A percentile compares a stretch with the other conserved stretches of the same genome.
Conservation (phyloP, 805 yeast species). For the Pichia exigua region DNA sequence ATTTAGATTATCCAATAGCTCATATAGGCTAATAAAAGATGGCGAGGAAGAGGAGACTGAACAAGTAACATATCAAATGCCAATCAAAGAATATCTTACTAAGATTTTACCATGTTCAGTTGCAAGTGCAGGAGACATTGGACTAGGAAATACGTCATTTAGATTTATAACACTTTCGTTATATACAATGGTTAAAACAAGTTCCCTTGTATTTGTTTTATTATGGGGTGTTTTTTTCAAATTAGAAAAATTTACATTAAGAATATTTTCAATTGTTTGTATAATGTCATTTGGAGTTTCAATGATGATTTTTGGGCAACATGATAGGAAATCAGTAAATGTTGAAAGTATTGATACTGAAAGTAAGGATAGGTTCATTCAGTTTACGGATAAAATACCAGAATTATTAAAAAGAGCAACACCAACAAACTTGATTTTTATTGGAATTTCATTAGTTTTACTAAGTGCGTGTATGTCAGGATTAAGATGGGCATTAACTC, state of each 20-base stretch:
- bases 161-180: slow-evolving; percentile 71
- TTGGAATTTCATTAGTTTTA: slow-evolving; percentile 72
- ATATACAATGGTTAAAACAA: slow-evolving; percentile 90
- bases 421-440: slow-evolving; percentile 14
- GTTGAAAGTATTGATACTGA: too few species aligned
- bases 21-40: not conserved
- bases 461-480: slow-evolving; percentile 80
- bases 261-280: slow-evolving; percentile 58
- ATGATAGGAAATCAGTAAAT: slow-evolving; percentile 16
- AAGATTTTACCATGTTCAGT: slow-evolving; percentile 76
- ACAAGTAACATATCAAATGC: slow-evolving; percentile 18
- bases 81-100: slow-evolving; percentile 35
- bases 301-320: slow-evolving; percentile 68
- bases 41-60: not conserved
- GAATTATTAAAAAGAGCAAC: not conserved
- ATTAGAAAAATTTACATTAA: slow-evolving; percentile 66
- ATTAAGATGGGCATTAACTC: slow-evolving; percentile 92
- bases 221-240: slow-evolving; percentile 78
- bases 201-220: slow-evolving; percentile 80
- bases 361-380: not conserved
- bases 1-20: slow-evolving; percentile 32
- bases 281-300: slow-evolving; percentile 80
- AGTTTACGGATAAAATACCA: not conserved
- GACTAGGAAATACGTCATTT: slow-evolving; percentile 81
- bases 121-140: slow-evolving; percentile 90